Evolutionary conservation across 805 yeast genomes (phyloP).

Genomic region (Blastobotrys americana): DNA sequence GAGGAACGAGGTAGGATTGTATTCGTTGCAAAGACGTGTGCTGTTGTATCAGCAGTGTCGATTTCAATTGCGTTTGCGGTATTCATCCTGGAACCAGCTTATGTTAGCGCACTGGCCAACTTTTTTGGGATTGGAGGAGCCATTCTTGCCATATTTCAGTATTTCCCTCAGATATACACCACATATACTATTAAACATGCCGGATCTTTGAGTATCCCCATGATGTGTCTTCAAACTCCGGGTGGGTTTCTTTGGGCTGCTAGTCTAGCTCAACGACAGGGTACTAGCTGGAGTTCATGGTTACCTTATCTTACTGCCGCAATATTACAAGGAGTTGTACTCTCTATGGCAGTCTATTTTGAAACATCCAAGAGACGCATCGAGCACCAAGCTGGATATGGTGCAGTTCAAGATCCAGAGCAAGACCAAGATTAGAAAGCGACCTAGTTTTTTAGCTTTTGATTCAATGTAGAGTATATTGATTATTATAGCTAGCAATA

Average conservation of each 20-base stretch:
- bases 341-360: slow-evolving; percentile 56
- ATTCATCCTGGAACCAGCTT: slow-evolving; percentile 9
- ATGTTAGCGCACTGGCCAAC: slow-evolving; percentile 39
- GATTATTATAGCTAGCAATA: too few species aligned
- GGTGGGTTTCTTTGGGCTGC: slow-evolving; percentile 79
- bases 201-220: slow-evolving; percentile 68
- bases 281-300: slow-evolving; percentile 84
- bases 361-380: slow-evolving; percentile 14
- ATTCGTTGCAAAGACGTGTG: slow-evolving; percentile 13
- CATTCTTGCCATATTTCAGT: slow-evolving; percentile 57
- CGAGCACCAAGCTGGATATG: not conserved
- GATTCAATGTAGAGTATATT: too few species aligned
- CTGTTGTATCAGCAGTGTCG: slow-evolving; percentile 29
- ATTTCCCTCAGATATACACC: slow-evolving; percentile 70
- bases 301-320: slow-evolving; percentile 72
- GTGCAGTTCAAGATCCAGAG: not conserved
- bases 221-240: slow-evolving; percentile 85
- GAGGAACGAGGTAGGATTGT: slow-evolving; percentile 18
- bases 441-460: too few species aligned
- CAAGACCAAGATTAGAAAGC: too few species aligned
- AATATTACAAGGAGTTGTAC: slow-evolving; percentile 51
- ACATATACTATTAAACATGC: slow-evolving; percentile 65
- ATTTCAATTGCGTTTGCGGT: slow-evolving; percentile 16
- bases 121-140: slow-evolving; percentile 61
- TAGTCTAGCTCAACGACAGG: slow-evolving; percentile 63